phyloP scores from a whole-genome alignment of 2,329 filamentous ascomycete species.

The Botrytis cinerea region DNA sequence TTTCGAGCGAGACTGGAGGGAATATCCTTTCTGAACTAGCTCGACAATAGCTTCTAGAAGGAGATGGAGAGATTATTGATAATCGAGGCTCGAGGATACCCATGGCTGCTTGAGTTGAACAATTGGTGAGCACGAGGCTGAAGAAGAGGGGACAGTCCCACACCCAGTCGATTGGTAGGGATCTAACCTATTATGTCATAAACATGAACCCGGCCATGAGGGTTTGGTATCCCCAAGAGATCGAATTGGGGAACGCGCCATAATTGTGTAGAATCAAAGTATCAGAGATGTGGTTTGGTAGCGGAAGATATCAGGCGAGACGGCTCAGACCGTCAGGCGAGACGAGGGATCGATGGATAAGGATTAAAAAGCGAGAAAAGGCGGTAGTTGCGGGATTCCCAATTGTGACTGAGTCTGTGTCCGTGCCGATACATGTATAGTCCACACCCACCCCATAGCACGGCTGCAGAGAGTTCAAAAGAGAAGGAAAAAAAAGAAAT shows the following conservation, averaged over 20 bases:
- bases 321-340: slow-evolving; percentile 4
- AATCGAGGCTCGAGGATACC: not conserved
- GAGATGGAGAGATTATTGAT: not conserved
- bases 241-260: not conserved
- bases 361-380: slow-evolving; percentile 7
- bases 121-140: slow-evolving; percentile 10
- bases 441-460: not conserved
- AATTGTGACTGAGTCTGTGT: not conserved
- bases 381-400: not conserved
- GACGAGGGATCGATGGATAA: slow-evolving; percentile 1
- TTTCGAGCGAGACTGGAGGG: not conserved
- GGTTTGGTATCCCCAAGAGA: not conserved
- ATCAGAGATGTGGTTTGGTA: not conserved
- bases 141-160: slow-evolving; percentile 9
- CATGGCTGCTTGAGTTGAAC: slow-evolving; percentile 3
- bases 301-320: slow-evolving; percentile 5
- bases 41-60: slow-evolving; percentile 4
- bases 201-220: slow-evolving; percentile 7
- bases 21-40: slow-evolving; percentile 4
- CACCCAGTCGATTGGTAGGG: slow-evolving; percentile 7
- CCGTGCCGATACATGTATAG: not conserved
- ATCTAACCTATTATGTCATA: not conserved
- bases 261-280: not conserved
- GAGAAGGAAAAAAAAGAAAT: slow-evolving; percentile 6
- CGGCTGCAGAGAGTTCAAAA: not conserved